A percentile compares a stretch with the other conserved stretches of the same genome.
These are phyloP conservation scores for Glarea lozoyensis DNA, from an alignment of 495 filamentous ascomycete genomes.

Conservation along the genomic window DNA sequence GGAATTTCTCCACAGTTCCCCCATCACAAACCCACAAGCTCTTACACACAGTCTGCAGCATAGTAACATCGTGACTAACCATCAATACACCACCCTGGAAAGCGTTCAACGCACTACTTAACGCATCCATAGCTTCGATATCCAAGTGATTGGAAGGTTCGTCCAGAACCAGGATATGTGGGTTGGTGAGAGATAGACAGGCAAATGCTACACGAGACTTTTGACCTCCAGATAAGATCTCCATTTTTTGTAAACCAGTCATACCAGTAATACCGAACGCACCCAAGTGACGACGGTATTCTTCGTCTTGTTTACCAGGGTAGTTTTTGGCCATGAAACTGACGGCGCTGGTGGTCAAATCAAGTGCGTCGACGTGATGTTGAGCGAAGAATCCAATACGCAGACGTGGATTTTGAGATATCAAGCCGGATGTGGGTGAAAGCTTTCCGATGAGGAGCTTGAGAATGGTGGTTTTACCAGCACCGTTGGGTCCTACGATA, in stretches of 20 bases:
- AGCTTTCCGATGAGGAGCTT: conserved; percentile 90
- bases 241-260: conserved; percentile 96
- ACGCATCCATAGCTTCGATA: conserved; percentile 98
- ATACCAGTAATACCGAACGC: conserved; percentile 98
- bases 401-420: conserved; percentile 79
- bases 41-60: conserved; percentile 91
- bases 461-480: conserved; percentile 94
- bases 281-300: conserved; percentile 91
- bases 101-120: conserved; percentile 69
- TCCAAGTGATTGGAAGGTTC: conserved; percentile 98
- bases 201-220: conserved; percentile 98
- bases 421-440: conserved; percentile 64
- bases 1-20: conserved; percentile 94
- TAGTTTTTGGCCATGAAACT: conserved; percentile 92
- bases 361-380: conserved; percentile 95
- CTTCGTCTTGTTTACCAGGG: conserved; percentile 86
- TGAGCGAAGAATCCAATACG: conserved; percentile 96
- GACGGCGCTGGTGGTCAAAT: conserved; percentile 80
- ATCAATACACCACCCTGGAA: conserved; percentile 96
- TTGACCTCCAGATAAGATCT: conserved; percentile 87
- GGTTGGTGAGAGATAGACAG: conserved; percentile 83
- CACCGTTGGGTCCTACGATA: conserved; percentile 97
- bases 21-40: conserved; percentile 95
- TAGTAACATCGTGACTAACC: conserved; percentile 98
- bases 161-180: conserved; percentile 96